phyloP scores from a whole-genome alignment of 163 green algal species.

The Trebouxiophyceae sp. region DNA sequence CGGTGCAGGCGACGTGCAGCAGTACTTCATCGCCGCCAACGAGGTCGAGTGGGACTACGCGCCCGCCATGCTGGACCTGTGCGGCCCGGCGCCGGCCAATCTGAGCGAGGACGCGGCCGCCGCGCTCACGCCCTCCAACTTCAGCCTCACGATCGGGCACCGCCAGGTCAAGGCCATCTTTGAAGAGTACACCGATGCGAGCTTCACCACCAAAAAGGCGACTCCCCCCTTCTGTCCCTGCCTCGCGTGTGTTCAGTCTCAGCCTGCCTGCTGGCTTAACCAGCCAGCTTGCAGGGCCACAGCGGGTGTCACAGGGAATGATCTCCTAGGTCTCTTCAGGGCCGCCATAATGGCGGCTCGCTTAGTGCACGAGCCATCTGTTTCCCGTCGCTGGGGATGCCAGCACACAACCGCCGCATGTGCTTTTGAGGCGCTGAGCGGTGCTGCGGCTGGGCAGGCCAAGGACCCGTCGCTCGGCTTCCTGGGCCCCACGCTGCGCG shows the following conservation, averaged over 20 bases:
- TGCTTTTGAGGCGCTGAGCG: too few relatives aligned
- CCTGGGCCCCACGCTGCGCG: constrained; percentile 54
- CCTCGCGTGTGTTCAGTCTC: too few relatives aligned
- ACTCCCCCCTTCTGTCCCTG: not conserved
- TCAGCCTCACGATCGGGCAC: constrained; percentile 24
- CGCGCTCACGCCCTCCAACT: constrained; percentile 1
- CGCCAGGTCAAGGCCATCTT: constrained; percentile 57
- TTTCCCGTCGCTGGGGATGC: too few relatives aligned
- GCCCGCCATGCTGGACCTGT: constrained; percentile 34
- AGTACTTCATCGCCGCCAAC: constrained; percentile 53
- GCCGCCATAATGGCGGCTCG: too few relatives aligned
- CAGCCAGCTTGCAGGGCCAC: too few relatives aligned
- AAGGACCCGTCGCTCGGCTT: constrained; percentile 62
- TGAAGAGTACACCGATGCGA: constrained; percentile 65
- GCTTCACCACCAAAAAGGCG: constrained; percentile 44
- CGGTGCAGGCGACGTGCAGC: constrained; percentile 3
- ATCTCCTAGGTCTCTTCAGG: too few relatives aligned
- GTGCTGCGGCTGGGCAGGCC: not conserved
- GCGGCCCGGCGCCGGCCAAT: constrained; percentile 15
- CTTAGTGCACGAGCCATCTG: too few relatives aligned
- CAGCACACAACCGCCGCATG: too few relatives aligned
- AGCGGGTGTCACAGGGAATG: too few relatives aligned
- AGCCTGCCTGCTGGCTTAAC: too few relatives aligned
- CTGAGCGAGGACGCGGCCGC: constrained; percentile 8
- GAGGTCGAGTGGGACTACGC: constrained; percentile 51